Base-by-base conservation (phyloP, 441 rosid genomes). In the Pelargonium hybrid region DNA sequence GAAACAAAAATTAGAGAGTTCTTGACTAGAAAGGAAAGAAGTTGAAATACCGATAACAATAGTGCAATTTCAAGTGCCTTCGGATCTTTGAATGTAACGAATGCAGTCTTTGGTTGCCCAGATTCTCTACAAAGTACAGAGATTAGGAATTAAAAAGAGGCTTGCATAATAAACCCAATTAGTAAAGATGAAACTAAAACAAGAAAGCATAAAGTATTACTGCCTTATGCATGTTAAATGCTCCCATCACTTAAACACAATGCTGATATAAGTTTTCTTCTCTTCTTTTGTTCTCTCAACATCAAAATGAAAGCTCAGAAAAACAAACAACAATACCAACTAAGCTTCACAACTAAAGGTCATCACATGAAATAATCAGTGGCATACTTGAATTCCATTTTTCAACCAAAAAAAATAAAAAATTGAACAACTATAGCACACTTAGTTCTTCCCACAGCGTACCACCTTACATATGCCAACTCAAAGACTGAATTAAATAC, bases 51-150 rank as follows among this genome's bases (percentile, higher is more conserved):
- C 84, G 96, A 91, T 80, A 93, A 84, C 57, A 91, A 81, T 75
- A 93, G 82, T 0, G 98, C 97, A 25, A 93, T 93, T 87, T 93
- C 96, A 59, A 93, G 89, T 26, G 98, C 96, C 80, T 87, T 87
- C 0, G 96, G 83, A 48, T 93, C 96, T 74, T 79, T 84, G 85
- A 93, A 93, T 8, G 96, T 90, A 57, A 93, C 98, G 82, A 79
- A 91, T 2, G 91, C 96, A 39, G 87, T 76, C 83, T 79, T 83
- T 50, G 82, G 76, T 34, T 77, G 73, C 14, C 83, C 88, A 78
- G 82, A 54, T 68, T 90, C 97, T 20, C 90, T 90, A 83, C 85
- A 82, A 20, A 31, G 41, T 48, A 69, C 68, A 59, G 61, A 69
- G 18, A 63, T 5, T 17, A 6, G 21, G 61, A 54, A 54, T 54